These are phyloP conservation scores for Breynia disticha DNA, from an alignment of 441 rosid genomes.

Conservation along the genomic window DNA sequence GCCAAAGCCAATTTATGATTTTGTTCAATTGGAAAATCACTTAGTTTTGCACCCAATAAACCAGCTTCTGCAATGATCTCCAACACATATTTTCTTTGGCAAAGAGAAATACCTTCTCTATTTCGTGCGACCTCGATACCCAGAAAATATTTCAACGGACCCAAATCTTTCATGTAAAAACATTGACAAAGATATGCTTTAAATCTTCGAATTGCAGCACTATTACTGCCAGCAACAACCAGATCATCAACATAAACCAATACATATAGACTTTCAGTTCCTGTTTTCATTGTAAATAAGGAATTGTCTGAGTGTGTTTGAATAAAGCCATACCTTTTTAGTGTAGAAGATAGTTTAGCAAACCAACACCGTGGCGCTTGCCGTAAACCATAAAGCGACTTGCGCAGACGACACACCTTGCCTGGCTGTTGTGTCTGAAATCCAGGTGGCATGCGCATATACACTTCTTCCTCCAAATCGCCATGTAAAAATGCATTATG, in stretches of 20 bases:
- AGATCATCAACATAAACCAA: constrained; percentile 5
- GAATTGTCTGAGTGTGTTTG: not conserved
- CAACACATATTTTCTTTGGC: not conserved
- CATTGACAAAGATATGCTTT: not conserved
- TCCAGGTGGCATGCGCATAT: not conserved
- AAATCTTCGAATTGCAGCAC: not conserved
- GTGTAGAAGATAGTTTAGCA: not conserved
- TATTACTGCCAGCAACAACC: not conserved
- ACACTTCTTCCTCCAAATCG: not conserved
- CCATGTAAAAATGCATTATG: not conserved
- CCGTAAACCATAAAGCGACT: not conserved
- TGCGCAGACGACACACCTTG: not conserved
- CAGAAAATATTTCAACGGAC: not conserved
- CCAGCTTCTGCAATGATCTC: not conserved
- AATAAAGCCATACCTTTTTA: not conserved
- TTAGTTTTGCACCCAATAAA: not conserved
- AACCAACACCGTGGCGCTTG: not conserved
- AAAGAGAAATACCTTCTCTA: not conserved
- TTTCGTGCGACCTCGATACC: constrained; percentile 2
- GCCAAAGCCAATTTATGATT: not conserved
- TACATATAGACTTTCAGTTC: not conserved
- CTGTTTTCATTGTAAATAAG: too few species aligned
- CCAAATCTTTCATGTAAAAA: not conserved
- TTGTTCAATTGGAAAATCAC: not conserved
- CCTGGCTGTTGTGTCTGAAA: not conserved